Conservation (phyloP, 371 early-diverging fungal species). For the Mycotypha africana region DNA sequence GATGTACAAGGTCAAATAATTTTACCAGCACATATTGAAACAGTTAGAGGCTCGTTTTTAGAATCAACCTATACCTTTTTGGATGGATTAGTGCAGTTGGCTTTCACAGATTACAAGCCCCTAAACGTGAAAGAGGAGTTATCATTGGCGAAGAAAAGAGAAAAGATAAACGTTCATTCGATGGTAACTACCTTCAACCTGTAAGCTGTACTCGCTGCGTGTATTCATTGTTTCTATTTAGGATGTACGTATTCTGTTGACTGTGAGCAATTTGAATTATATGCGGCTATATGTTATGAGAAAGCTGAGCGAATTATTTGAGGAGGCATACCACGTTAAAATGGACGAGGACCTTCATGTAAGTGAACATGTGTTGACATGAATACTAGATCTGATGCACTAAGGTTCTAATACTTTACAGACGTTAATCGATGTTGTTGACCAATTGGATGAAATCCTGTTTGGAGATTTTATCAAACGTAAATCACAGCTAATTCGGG, state of each 20-base stretch:
- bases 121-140: conserved; percentile 36
- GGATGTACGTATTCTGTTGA: conserved; percentile 71
- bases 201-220: neutral
- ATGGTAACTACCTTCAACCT: conserved; percentile 19
- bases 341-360: conserved; percentile 66
- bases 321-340: conserved; percentile 56
- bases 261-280: conserved; percentile 76
- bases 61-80: conserved; percentile 62
- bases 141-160: conserved; percentile 28
- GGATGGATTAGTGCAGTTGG: conserved; percentile 67
- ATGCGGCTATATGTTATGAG: conserved; percentile 64
- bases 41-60: conserved; percentile 55
- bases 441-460: conserved; percentile 71
- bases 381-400: too few species aligned
- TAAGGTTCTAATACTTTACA: conserved; percentile 6
- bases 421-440: conserved; percentile 57
- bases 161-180: conserved; percentile 40
- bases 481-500: conserved; percentile 59
- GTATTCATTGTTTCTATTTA: conserved; percentile 6
- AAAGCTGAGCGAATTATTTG: conserved; percentile 67
- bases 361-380: conserved; percentile 8
- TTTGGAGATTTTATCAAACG: conserved; percentile 82
- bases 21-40: conserved; percentile 40
- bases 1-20: conserved; percentile 16
- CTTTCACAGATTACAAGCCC: conserved; percentile 51